Evolutionary conservation across 768 basidiomycete species (phyloP).

Genomic region (Trametes meyenii): DNA sequence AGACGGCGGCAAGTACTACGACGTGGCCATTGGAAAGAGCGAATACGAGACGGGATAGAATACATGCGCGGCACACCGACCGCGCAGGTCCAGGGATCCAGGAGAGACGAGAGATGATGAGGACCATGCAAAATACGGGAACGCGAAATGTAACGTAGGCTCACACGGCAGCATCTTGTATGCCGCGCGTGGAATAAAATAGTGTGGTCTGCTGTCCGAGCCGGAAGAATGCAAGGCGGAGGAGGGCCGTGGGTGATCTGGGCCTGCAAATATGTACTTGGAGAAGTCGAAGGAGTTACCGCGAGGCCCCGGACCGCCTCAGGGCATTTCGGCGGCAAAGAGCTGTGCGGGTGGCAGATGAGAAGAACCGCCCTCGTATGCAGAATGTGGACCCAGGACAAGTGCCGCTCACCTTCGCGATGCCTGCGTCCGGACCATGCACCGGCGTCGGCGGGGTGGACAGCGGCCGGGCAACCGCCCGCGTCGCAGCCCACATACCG

Average conservation of each 20-base stretch:
- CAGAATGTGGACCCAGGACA: neutral
- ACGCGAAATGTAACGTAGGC: constrained; percentile 10
- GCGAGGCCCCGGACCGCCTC: neutral
- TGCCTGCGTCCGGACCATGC: constrained; percentile 7
- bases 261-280: neutral
- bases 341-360: constrained; percentile 17
- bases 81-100: neutral
- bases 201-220: neutral
- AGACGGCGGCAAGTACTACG: neutral
- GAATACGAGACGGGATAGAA: neutral
- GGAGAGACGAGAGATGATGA: neutral
- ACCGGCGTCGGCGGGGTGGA: constrained; percentile 30
- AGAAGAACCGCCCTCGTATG: neutral
- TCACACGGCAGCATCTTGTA: constrained; percentile 1
- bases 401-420: constrained; percentile 20
- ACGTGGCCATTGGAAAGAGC: neutral
- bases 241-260: neutral
- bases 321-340: constrained; percentile 33
- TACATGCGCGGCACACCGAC: neutral
- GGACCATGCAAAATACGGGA: neutral
- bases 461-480: constrained; percentile 26
- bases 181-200: constrained; percentile 7
- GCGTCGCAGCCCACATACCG: neutral
- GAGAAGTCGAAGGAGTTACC: neutral
- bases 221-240: neutral